These are phyloP conservation scores for Uronychia setigera DNA, from an alignment of 73 alveolate genomes.

Conservation along the genomic window DNA sequence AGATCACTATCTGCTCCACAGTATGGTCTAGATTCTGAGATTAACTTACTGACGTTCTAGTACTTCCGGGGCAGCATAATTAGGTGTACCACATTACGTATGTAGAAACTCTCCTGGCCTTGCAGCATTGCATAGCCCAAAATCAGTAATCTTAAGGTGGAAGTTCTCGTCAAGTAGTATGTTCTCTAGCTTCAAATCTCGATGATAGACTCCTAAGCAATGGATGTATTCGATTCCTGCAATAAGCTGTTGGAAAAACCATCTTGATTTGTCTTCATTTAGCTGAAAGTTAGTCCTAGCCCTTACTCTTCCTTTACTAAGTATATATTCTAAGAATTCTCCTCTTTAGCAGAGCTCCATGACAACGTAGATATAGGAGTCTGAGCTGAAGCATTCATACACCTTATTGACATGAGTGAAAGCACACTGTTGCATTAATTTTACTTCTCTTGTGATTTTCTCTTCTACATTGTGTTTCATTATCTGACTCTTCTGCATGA, in stretches of 20 bases:
- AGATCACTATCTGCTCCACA: constrained; percentile 63
- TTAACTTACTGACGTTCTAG: constrained; percentile 9
- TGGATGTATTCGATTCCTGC: constrained; percentile 87
- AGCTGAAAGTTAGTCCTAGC: constrained; percentile 21
- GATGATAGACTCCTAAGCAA: constrained; percentile 76
- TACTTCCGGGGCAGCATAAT: constrained; percentile 85
- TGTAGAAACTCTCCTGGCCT: constrained; percentile 70
- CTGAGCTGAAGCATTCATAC: background rate
- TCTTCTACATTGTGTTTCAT: background rate
- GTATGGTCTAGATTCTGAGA: constrained; percentile 7
- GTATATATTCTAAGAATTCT: background rate
- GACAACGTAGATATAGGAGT: background rate
- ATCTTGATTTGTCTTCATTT: constrained; percentile 73
- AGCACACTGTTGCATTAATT: background rate
- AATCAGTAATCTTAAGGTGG: constrained; percentile 82
- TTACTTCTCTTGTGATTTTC: background rate
- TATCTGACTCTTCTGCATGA: background rate
- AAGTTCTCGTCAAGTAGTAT: constrained; percentile 74
- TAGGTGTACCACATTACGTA: constrained; percentile 79
- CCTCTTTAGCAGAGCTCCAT: background rate
- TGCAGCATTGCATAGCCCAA: constrained; percentile 86
- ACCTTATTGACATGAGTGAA: background rate
- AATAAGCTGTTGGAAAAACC: constrained; percentile 69
- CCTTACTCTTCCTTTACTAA: background rate
- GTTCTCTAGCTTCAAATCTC: constrained; percentile 95